These are phyloP conservation scores for Calonectria hongkongensis DNA, from an alignment of 2,329 filamentous ascomycete genomes.

Conservation along the genomic window DNA sequence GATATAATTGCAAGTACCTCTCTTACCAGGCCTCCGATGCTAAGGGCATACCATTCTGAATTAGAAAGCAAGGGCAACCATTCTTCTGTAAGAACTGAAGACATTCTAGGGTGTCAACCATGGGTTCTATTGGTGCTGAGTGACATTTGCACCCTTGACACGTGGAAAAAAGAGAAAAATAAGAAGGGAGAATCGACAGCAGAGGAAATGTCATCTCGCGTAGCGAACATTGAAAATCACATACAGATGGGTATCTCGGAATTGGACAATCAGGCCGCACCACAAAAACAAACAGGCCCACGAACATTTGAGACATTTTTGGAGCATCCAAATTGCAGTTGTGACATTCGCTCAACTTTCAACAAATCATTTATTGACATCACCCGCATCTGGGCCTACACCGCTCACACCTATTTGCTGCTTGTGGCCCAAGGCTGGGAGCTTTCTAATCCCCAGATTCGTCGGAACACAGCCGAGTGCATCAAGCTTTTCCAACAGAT, in stretches of 20 bases:
- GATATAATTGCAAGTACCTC: conserved; percentile 42
- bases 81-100: background rate
- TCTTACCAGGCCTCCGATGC: background rate
- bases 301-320: conserved; percentile 4
- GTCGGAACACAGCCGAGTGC: background rate
- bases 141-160: conserved; percentile 17
- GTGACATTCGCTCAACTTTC: background rate
- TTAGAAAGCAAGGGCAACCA: background rate
- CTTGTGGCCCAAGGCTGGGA: background rate
- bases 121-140: conserved; percentile 29
- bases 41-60: conserved; percentile 18
- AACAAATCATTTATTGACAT: background rate
- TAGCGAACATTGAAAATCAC: conserved; percentile 2
- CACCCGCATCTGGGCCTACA: conserved; percentile 26
- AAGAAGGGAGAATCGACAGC: background rate
- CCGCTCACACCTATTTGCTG: conserved; percentile 14
- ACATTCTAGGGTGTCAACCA: conserved; percentile 24
- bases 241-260: background rate
- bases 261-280: background rate
- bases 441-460: background rate
- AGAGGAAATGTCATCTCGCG: conserved; percentile 1
- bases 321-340: background rate
- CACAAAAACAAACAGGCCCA: background rate
- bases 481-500: conserved; percentile 4
- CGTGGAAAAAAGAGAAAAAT: background rate